phyloP scores from a whole-genome alignment of 78 protist genomes.

The Monosiga brevicollis region DNA sequence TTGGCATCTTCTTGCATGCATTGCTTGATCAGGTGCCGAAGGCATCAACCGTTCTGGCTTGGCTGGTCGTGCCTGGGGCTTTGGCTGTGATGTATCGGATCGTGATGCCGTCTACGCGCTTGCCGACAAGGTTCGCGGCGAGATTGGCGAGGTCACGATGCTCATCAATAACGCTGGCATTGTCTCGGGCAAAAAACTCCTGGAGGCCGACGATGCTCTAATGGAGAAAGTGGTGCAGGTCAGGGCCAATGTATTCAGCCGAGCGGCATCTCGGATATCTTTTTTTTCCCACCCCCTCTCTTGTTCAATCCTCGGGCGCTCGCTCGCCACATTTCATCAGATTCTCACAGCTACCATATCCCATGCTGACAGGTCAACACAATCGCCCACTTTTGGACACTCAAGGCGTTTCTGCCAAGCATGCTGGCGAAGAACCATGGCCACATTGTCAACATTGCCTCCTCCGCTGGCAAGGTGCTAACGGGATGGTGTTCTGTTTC shows the following conservation, averaged over 20 bases:
- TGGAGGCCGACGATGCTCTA: not conserved
- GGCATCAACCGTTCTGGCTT: not conserved
- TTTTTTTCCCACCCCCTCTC: too few relatives aligned
- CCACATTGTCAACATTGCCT: not conserved
- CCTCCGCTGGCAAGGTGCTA: not conserved
- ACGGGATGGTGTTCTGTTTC: not conserved
- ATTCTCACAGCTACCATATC: too few relatives aligned
- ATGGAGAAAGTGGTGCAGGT: constrained; percentile 1
- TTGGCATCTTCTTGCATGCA: not conserved
- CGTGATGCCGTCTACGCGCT: not conserved
- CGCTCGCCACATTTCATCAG: too few relatives aligned
- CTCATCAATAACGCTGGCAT: constrained; percentile 17
- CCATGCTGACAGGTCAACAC: too few relatives aligned
- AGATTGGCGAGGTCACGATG: not conserved
- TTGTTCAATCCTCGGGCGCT: too few relatives aligned
- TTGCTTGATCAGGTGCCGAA: not conserved
- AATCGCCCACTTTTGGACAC: constrained; percentile 40
- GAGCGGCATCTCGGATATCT: too few relatives aligned
- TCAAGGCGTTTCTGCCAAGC: constrained; percentile 29
- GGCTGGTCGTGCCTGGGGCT: not conserved
- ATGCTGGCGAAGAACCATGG: not conserved
- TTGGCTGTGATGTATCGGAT: not conserved
- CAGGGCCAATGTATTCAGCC: too few relatives aligned
- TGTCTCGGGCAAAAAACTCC: constrained; percentile 25
- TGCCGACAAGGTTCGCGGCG: not conserved